Conservation (phyloP, 108 stramenopile genomes). For the Cyclotella atomus region DNA sequence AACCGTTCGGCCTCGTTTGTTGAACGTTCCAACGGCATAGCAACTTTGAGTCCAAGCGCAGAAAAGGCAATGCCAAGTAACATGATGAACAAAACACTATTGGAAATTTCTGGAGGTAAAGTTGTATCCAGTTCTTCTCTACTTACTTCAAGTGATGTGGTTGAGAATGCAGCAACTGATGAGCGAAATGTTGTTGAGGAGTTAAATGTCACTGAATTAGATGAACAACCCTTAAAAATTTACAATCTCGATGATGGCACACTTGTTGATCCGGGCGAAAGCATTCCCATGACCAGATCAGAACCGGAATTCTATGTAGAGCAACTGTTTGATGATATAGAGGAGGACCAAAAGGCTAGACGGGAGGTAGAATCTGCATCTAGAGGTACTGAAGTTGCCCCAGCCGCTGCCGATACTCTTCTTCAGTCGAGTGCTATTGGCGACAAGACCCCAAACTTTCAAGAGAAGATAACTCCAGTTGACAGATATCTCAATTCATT, state of each 20-base stretch:
- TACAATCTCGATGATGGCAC: conserved; percentile 25
- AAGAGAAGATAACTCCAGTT: conserved; percentile 24
- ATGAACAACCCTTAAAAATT: conserved; percentile 13
- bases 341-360: too few relatives aligned
- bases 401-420: background rate
- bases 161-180: background rate
- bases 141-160: conserved; percentile 5
- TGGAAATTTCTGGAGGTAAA: conserved; percentile 38
- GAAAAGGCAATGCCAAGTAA: conserved; percentile 24
- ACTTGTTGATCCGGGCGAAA: conserved; percentile 15
- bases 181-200: background rate
- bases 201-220: background rate
- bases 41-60: conserved; percentile 29
- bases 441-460: conserved; percentile 30
- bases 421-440: conserved; percentile 23
- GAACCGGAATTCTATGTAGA: background rate
- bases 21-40: conserved; percentile 30
- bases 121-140: conserved; percentile 25
- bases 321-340: background rate
- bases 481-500: conserved; percentile 15
- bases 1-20: conserved; percentile 24
- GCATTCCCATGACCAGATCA: conserved; percentile 1
- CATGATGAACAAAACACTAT: conserved; percentile 23
- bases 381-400: too few relatives aligned
- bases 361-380: too few relatives aligned